Conservation (phyloP, 2,329 filamentous ascomycete species). For the Canariomyces notabilis region DNA sequence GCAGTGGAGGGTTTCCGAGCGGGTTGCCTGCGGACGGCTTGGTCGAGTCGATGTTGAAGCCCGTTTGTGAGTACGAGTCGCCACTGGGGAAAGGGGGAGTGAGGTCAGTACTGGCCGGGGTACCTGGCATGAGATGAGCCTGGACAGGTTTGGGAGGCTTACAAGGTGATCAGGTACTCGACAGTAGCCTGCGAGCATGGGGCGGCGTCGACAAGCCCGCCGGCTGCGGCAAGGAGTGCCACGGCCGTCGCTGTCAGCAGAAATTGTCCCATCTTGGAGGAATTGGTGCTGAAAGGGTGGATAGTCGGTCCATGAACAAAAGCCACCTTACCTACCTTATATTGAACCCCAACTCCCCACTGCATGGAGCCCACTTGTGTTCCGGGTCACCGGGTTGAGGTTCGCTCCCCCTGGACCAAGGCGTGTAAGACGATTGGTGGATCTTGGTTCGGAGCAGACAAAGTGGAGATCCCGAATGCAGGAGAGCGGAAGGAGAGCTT, state of each 20-base stretch:
- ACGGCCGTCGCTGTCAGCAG: conserved; percentile 4
- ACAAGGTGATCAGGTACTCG: conserved; percentile 41
- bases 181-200: conserved; percentile 6
- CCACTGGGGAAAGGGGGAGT: conserved; percentile 35
- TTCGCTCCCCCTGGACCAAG: background rate
- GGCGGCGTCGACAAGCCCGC: background rate
- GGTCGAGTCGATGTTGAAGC: conserved; percentile 45
- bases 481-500: conserved; percentile 25
- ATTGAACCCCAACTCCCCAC: background rate
- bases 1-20: conserved; percentile 55
- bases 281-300: background rate
- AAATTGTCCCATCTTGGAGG: conserved; percentile 5
- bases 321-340: background rate
- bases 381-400: conserved; percentile 6
- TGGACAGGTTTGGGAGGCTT: conserved; percentile 6
- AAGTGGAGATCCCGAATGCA: conserved; percentile 20
- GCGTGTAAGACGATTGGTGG: conserved; percentile 27
- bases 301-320: background rate
- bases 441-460: conserved; percentile 4
- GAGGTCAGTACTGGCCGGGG: background rate
- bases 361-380: background rate
- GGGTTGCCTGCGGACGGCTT: conserved; percentile 52
- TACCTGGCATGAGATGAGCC: background rate
- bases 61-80: conserved; percentile 56
- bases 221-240: conserved; percentile 13